A percentile compares a stretch with the other conserved stretches of the same genome.
Conservation (phyloP, 345 rosid species). For the Syzygium oleosum region DNA sequence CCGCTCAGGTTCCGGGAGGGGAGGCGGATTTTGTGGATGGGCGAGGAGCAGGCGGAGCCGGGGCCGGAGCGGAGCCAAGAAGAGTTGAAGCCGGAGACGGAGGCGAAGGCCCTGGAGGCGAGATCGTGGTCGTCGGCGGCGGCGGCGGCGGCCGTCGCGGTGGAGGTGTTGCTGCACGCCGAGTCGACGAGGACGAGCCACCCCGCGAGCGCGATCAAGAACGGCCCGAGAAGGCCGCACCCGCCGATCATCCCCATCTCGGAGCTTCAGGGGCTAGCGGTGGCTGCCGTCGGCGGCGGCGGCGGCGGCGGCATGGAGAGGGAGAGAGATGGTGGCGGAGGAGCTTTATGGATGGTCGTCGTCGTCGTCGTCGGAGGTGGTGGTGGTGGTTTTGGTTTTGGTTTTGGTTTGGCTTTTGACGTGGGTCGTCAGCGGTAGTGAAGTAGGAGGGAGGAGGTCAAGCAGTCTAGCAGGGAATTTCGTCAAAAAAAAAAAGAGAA, state of each 20-base stretch:
- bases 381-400: neutral
- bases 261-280: neutral
- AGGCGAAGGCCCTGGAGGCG: conserved; percentile 48
- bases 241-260: neutral
- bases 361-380: neutral
- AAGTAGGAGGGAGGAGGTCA: neutral
- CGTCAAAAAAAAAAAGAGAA: neutral
- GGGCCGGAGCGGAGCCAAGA: conserved; percentile 26
- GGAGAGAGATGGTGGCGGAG: neutral
- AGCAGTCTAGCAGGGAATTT: neutral
- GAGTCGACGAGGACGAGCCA: conserved; percentile 33
- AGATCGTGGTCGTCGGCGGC: conserved; percentile 17
- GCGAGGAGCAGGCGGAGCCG: conserved; percentile 36
- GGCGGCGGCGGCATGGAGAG: neutral
- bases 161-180: neutral
- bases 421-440: neutral
- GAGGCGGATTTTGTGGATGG: conserved; percentile 25
- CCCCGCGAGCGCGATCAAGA: conserved; percentile 2
- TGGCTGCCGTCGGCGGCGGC: neutral
- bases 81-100: conserved; percentile 56
- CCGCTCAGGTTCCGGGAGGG: conserved; percentile 63
- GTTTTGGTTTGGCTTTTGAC: neutral
- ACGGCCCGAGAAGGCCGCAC: neutral
- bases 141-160: conserved; percentile 14
- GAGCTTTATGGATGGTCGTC: neutral